A percentile compares a stretch with the other conserved stretches of the same genome.
Conservation (phyloP, 495 filamentous ascomycete species). For the Aspergillus mulundensis region DNA sequence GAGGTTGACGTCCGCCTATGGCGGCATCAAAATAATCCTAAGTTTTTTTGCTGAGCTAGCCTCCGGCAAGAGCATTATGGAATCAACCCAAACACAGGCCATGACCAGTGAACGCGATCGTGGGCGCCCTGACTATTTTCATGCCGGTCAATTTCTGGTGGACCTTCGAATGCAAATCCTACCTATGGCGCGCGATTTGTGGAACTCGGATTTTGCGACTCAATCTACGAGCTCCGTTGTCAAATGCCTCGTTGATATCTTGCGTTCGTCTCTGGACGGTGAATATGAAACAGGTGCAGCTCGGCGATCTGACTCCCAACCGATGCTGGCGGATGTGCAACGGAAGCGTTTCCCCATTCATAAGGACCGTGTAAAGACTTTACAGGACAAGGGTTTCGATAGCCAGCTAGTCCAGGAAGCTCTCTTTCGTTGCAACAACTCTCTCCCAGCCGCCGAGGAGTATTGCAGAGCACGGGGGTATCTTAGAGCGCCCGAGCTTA, state of each 20-base stretch:
- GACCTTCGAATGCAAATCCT: slow-evolving; percentile 80
- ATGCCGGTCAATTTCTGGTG: slow-evolving; percentile 74
- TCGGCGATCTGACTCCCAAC: slow-evolving; percentile 53
- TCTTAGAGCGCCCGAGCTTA: slow-evolving; percentile 42
- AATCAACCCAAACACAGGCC: slow-evolving; percentile 63
- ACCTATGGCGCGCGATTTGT: slow-evolving; percentile 73
- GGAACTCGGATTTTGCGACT: slow-evolving; percentile 68
- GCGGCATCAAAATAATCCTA: slow-evolving; percentile 79
- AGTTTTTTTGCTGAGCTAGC: slow-evolving; percentile 72
- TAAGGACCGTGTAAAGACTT: slow-evolving; percentile 37
- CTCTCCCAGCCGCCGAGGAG: slow-evolving; percentile 53
- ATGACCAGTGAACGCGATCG: slow-evolving; percentile 56
- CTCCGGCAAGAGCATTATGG: slow-evolving; percentile 70
- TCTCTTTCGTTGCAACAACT: slow-evolving; percentile 75
- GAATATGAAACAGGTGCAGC: slow-evolving; percentile 68
- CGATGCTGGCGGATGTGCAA: slow-evolving; percentile 29
- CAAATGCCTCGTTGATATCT: slow-evolving; percentile 76
- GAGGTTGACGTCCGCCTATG: slow-evolving; percentile 52
- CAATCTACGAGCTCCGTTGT: slow-evolving; percentile 70
- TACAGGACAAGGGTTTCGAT: slow-evolving; percentile 49
- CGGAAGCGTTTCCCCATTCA: slow-evolving; percentile 46
- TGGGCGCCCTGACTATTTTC: slow-evolving; percentile 62
- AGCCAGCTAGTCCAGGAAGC: slow-evolving; percentile 68
- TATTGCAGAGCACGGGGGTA: slow-evolving; percentile 64
- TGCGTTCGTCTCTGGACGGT: slow-evolving; percentile 72